Base-by-base conservation (phyloP, 2,329 filamentous ascomycete genomes). In the Chalaropsis ovoidea region DNA sequence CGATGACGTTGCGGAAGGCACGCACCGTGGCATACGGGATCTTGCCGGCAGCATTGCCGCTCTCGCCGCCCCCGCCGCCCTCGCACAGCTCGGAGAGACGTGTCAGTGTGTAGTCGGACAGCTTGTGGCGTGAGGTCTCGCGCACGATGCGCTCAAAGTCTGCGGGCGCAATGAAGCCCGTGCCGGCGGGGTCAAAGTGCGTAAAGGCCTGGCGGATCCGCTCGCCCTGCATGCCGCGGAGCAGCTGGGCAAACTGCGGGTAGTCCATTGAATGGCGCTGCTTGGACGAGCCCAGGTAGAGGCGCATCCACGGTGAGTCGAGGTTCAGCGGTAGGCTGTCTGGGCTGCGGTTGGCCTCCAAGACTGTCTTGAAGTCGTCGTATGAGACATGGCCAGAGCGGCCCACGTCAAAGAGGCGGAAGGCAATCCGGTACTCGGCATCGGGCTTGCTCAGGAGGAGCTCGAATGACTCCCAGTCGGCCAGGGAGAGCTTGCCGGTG, bases 381-480 rank as follows among this genome's bases (percentile, higher is more conserved):
- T 93, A 96, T 75, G 92, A 93, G 72, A 99, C 90, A 61, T 83
- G 83, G 68, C 94, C 94, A 22, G 85, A 88, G 68, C 89, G 84
- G 63, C 93, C 86, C 71, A 90, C 82, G 73, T 97, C 93, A 77
- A 99, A 99, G 65, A 99, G 83, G 71, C 94, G 89, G 79, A 97
- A 99, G 17, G 94, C 93, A 71, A 99, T 96, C 76, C 97, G 92
- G 78, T 99, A 99, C 78, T 99, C 94, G 75, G 94, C 94, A 73
- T 97, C 94, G 68, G 94, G 89, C 78, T 96, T 97, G 70, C 82
- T 82, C 67, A 99, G 86, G 69, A 99, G 83, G 79, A 95, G 95
- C 78, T 96, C 90, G 76, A 97, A 99, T 69, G 88, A 87, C 60
- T 83, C 86, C 91, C 93, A 99, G 78, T 99, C 94, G 68, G 85